These are phyloP conservation scores for Panellus pusillus DNA, from an alignment of 768 basidiomycete genomes.

Conservation along the genomic window DNA sequence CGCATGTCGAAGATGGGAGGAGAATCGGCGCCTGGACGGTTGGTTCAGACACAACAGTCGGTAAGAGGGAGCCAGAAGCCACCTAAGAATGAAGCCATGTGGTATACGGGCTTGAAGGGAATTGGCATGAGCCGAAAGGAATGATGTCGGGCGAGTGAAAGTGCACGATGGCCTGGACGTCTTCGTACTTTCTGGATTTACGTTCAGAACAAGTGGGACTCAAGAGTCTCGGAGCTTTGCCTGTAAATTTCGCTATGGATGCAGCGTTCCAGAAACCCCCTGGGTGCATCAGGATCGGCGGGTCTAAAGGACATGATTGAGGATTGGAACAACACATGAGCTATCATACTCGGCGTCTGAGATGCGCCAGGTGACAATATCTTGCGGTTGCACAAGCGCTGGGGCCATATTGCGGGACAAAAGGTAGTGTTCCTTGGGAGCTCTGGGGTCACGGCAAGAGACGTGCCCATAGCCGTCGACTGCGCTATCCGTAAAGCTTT, in stretches of 20 bases:
- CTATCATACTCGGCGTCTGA: conserved; percentile 11
- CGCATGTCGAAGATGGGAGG: conserved; percentile 20
- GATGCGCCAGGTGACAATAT: conserved; percentile 20
- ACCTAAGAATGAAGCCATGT: conserved; percentile 22
- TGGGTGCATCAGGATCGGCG: conserved; percentile 12
- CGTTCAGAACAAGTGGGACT: not conserved
- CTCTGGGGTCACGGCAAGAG: conserved; percentile 22
- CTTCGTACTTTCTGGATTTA: conserved; percentile 11
- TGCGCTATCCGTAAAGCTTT: not conserved
- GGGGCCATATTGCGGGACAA: conserved; percentile 19
- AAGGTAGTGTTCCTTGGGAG: conserved; percentile 19
- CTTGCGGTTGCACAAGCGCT: conserved; percentile 14
- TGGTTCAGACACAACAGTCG: not conserved
- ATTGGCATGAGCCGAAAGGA: conserved; percentile 16
- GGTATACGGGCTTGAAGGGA: conserved; percentile 18
- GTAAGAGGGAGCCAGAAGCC: not conserved
- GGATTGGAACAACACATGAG: not conserved
- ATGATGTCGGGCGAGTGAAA: conserved; percentile 20
- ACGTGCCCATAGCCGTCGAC: conserved; percentile 22
- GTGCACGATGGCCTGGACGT: conserved; percentile 19
- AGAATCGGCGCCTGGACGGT: conserved; percentile 2
- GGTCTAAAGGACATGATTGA: not conserved
- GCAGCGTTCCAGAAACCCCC: conserved; percentile 20
- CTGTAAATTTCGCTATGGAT: conserved; percentile 24
- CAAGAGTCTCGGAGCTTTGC: not conserved